phyloP scores from a whole-genome alignment of 2,329 filamentous ascomycete genomes.

The Botrytis fabae region DNA sequence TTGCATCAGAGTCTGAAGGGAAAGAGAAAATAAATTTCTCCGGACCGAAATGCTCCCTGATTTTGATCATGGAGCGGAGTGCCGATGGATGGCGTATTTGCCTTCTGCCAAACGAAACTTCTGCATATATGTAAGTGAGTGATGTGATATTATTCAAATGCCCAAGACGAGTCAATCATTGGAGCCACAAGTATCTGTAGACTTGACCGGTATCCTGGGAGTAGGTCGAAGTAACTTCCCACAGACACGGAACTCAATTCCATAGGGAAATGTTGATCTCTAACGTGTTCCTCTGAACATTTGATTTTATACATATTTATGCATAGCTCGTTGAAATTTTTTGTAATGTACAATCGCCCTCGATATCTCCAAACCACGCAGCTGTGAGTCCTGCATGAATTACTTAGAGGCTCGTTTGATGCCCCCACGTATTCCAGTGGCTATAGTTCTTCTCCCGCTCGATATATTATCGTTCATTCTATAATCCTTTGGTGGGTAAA shows the following conservation, averaged over 20 bases:
- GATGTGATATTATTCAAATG: neutral
- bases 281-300: neutral
- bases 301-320: conserved; percentile 7
- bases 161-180: neutral
- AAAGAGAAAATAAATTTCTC: conserved; percentile 12
- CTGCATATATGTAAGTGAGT: neutral
- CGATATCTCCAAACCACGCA: neutral
- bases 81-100: neutral
- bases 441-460: neutral
- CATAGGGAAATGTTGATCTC: neutral
- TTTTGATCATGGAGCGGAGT: neutral
- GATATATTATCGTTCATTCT: neutral
- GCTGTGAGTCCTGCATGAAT: neutral
- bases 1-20: neutral
- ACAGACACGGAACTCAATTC: neutral
- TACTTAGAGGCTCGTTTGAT: neutral
- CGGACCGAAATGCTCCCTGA: neutral
- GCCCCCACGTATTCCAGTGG: neutral
- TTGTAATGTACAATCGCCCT: conserved; percentile 14
- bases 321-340: conserved; percentile 14
- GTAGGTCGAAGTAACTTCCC: neutral
- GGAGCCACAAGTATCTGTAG: neutral
- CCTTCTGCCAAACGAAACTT: neutral
- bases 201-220: neutral
- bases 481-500: neutral